Evolutionary conservation across 2,329 filamentous ascomycete species (phyloP).

Genomic region (Monilinia polystroma): DNA sequence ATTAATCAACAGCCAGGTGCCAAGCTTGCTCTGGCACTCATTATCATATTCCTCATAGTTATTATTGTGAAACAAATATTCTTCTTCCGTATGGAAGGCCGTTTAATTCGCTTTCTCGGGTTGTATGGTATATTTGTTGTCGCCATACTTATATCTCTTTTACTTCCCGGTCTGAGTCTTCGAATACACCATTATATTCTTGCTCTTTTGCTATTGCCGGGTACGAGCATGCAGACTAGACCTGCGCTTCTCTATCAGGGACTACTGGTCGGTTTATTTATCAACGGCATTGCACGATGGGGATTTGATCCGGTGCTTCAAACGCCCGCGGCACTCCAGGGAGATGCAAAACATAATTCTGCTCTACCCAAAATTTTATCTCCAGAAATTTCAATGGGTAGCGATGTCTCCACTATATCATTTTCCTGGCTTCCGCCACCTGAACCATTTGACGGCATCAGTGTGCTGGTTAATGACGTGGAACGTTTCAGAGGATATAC

Average conservation of each 20-base stretch:
- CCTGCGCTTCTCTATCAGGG: constrained; percentile 86
- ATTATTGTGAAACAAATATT: constrained; percentile 77
- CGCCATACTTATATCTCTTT: constrained; percentile 67
- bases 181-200: constrained; percentile 96
- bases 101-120: constrained; percentile 72
- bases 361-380: constrained; percentile 55
- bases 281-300: constrained; percentile 93
- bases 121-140: constrained; percentile 70
- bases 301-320: constrained; percentile 88
- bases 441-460: constrained; percentile 68
- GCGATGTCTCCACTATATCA: constrained; percentile 48
- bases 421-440: constrained; percentile 44
- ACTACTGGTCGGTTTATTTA: constrained; percentile 82
- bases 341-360: constrained; percentile 63
- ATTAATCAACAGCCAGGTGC: constrained; percentile 87
- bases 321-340: constrained; percentile 70
- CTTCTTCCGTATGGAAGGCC: constrained; percentile 81
- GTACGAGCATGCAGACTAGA: constrained; percentile 84
- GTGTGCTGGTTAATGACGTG: constrained; percentile 81
- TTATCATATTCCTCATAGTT: constrained; percentile 67
- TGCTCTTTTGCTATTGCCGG: constrained; percentile 80
- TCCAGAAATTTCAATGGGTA: constrained; percentile 49
- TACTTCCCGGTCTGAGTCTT: constrained; percentile 73
- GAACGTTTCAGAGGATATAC: constrained; percentile 76
- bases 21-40: constrained; percentile 73